Evolutionary conservation across 2,329 filamentous ascomycete species (phyloP).

Genomic region (Aspergillus ruber): DNA sequence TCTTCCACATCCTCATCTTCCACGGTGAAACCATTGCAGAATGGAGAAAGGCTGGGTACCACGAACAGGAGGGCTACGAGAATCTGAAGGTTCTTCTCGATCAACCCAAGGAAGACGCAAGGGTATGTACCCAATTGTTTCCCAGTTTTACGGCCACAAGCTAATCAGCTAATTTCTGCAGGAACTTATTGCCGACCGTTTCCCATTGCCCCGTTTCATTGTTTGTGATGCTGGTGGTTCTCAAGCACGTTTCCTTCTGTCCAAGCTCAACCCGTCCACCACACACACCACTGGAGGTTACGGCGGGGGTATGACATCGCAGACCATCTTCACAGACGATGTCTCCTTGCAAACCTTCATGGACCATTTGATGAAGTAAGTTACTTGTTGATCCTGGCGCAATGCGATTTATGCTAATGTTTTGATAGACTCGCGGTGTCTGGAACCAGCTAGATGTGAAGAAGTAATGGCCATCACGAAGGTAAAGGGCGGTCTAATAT

Average conservation of each 20-base stretch:
- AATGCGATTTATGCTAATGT: conserved; percentile 18
- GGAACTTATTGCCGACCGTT: conserved; percentile 95
- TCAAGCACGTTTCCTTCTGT: conserved; percentile 91
- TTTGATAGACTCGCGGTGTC: conserved; percentile 43
- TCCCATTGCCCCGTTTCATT: conserved; percentile 97
- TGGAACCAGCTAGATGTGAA: conserved; percentile 41
- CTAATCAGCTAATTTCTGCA: conserved; percentile 29
- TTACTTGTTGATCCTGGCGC: conserved; percentile 12
- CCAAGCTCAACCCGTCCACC: conserved; percentile 94
- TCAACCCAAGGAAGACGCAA: conserved; percentile 92
- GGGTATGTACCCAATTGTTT: conserved; percentile 51
- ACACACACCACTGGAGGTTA: conserved; percentile 92
- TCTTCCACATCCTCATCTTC: conserved; percentile 99
- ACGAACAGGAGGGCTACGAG: conserved; percentile 96
- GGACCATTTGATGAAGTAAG: conserved; percentile 99
- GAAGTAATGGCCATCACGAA: conserved; percentile 22
- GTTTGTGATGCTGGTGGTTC: conserved; percentile 98
- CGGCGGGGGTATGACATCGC: conserved; percentile 80
- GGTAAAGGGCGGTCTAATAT: conserved; percentile 26
- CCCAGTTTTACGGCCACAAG: neutral
- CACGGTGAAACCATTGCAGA: conserved; percentile 96
- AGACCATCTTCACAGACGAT: conserved; percentile 98
- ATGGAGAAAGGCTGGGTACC: conserved; percentile 96
- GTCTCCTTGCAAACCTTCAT: conserved; percentile 98
- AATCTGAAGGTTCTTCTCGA: conserved; percentile 86